Evolutionary conservation across 768 basidiomycete species (phyloP).

Genomic region (Coprinopsis cinerea): DNA sequence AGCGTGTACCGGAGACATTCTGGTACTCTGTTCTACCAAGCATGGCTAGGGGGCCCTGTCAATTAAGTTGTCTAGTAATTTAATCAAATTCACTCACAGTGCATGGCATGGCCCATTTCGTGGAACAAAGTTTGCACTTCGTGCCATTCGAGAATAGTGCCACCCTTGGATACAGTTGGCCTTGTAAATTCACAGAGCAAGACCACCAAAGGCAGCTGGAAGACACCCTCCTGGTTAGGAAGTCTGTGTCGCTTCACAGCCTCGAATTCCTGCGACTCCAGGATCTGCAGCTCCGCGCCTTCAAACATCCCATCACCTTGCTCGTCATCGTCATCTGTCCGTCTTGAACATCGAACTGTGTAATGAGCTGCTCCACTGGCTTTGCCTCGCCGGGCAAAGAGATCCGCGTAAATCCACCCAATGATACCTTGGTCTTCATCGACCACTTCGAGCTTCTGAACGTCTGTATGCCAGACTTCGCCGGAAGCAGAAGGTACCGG

Average conservation of each 20-base stretch:
- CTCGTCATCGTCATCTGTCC: constrained; percentile 89
- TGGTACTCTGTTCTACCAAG: constrained; percentile 96
- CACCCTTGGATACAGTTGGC: constrained; percentile 52
- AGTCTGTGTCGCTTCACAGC: constrained; percentile 52
- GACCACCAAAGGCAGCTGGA: constrained; percentile 89
- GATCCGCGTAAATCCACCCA: constrained; percentile 93
- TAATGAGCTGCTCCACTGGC: constrained; percentile 93
- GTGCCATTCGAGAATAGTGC: constrained; percentile 82
- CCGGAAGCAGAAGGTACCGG: constrained; percentile 63
- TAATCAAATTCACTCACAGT: constrained; percentile 62
- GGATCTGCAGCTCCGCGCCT: constrained; percentile 35
- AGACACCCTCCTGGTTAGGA: constrained; percentile 60
- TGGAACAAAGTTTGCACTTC: constrained; percentile 94
- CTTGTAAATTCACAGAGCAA: constrained; percentile 81
- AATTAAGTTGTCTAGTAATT: not conserved
- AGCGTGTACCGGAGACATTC: constrained; percentile 95
- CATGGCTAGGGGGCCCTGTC: constrained; percentile 95
- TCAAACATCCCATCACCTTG: constrained; percentile 47
- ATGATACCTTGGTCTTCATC: constrained; percentile 84
- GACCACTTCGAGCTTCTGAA: constrained; percentile 89
- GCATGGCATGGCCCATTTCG: constrained; percentile 99
- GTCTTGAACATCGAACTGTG: constrained; percentile 89
- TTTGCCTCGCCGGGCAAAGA: constrained; percentile 82
- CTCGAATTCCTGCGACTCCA: constrained; percentile 58
- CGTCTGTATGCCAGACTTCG: constrained; percentile 86